Conservation (phyloP, 78 protist genomes). For the Carpediemonas membranifera region DNA sequence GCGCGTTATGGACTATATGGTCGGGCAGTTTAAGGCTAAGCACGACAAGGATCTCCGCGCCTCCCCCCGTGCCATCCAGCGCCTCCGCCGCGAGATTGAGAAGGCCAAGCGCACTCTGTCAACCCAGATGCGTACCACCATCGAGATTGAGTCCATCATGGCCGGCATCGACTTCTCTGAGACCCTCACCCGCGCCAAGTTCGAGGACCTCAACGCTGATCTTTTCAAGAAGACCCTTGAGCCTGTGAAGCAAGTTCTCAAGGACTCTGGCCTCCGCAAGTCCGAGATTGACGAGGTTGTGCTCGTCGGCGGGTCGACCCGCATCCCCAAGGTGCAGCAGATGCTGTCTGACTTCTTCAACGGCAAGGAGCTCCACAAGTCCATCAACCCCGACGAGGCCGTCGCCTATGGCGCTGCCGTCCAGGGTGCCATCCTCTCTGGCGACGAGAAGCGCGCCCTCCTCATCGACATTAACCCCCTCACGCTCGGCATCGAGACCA, state of each 20-base stretch:
- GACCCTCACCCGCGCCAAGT: conserved; percentile 87
- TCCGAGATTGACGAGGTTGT: conserved; percentile 70
- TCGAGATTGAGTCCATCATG: conserved; percentile 86
- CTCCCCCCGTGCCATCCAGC: conserved; percentile 35
- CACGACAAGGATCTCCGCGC: conserved; percentile 23
- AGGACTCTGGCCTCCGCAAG: conserved; percentile 72
- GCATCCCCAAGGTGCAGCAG: conserved; percentile 91
- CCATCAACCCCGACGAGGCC: conserved; percentile 97
- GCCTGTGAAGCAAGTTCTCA: conserved; percentile 77
- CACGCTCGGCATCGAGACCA: conserved; percentile 87
- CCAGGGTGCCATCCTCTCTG: conserved; percentile 89
- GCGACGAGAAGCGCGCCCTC: conserved; percentile 62
- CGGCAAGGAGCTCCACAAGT: conserved; percentile 85
- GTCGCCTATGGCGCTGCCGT: conserved; percentile 99
- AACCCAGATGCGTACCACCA: conserved; percentile 50
- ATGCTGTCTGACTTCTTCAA: conserved; percentile 81
- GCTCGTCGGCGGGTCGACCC: conserved; percentile 95
- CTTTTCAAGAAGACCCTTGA: conserved; percentile 72
- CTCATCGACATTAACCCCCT: conserved; percentile 90
- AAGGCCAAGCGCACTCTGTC: conserved; percentile 65
- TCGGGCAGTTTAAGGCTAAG: conserved; percentile 44
- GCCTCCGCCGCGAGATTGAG: conserved; percentile 61
- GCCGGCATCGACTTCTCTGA: conserved; percentile 88
- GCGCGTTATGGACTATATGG: conserved; percentile 39
- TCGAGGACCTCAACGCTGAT: conserved; percentile 84